Percentiles rank a stretch among this genome's conserved stretches.
Conservation (phyloP, 495 filamentous ascomycete species). For the Chlorociboria aeruginascens region DNA sequence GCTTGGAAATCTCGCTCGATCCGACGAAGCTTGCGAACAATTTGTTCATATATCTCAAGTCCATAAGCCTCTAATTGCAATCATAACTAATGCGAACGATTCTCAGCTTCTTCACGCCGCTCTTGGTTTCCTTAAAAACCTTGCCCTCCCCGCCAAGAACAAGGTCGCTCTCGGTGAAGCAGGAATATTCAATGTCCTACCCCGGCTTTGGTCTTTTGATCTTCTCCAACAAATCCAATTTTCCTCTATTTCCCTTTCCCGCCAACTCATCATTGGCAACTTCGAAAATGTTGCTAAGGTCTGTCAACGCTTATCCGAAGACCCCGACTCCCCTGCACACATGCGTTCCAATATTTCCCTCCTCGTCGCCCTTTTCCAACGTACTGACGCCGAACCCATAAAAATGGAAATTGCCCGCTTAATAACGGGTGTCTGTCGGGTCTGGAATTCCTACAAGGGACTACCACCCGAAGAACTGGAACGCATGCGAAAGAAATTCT, state of each 20-base stretch:
- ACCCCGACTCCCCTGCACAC: constrained; percentile 28
- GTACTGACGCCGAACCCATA: constrained; percentile 49
- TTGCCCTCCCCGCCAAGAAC: constrained; percentile 56
- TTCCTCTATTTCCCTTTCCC: constrained; percentile 50
- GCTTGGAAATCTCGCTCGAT: constrained; percentile 67
- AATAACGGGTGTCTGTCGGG: constrained; percentile 51
- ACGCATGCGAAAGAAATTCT: constrained; percentile 34
- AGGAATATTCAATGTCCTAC: constrained; percentile 38
- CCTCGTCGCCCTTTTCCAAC: constrained; percentile 45
- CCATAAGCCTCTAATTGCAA: constrained; percentile 35
- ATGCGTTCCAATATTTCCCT: constrained; percentile 43
- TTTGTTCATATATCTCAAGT: constrained; percentile 44
- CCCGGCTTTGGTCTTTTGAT: constrained; percentile 47
- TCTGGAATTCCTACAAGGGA: constrained; percentile 33
- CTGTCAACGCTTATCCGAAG: constrained; percentile 28
- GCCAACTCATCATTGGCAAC: constrained; percentile 52
- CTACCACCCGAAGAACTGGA: constrained; percentile 10
- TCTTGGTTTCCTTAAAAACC: constrained; percentile 69
- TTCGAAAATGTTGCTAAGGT: constrained; percentile 41
- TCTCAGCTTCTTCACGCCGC: constrained; percentile 50
- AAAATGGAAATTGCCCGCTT: constrained; percentile 65
- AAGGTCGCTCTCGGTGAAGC: constrained; percentile 44
- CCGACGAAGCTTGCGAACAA: constrained; percentile 46
- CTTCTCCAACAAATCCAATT: constrained; percentile 59
- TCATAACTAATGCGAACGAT: constrained; percentile 17